phyloP scores from a whole-genome alignment of 140 eudicot species.

The Cichorium intybus region DNA sequence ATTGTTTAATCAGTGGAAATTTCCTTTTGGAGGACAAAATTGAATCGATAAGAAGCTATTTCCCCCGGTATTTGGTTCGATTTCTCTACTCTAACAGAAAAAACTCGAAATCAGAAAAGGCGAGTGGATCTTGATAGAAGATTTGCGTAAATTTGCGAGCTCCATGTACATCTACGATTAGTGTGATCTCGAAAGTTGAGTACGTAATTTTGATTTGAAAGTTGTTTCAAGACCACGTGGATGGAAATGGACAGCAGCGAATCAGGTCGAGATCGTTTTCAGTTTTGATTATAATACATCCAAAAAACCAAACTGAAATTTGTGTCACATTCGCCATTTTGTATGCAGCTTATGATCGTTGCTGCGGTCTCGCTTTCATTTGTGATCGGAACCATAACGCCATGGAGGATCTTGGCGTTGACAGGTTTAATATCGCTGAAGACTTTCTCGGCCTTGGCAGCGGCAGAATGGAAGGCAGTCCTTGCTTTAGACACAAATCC shows the following conservation, averaged over 20 bases:
- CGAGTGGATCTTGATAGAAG: conserved; percentile 21
- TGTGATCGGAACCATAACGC: too few relatives aligned
- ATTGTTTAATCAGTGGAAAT: conserved; percentile 2
- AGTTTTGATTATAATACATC: too few relatives aligned
- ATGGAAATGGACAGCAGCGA: neutral
- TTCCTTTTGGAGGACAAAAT: neutral
- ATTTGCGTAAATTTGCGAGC: conserved; percentile 21
- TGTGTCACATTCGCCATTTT: too few relatives aligned
- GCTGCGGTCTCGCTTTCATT: too few relatives aligned
- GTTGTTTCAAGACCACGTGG: neutral
- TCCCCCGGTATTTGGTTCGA: neutral
- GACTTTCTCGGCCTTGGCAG: too few relatives aligned
- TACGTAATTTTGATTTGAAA: conserved; percentile 1
- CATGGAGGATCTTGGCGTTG: too few relatives aligned
- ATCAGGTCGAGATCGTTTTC: too few relatives aligned
- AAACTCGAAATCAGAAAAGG: neutral
- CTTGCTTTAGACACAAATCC: too few relatives aligned
- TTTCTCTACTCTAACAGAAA: neutral
- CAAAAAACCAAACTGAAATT: too few relatives aligned
- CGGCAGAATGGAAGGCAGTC: too few relatives aligned
- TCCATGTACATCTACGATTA: conserved; percentile 14
- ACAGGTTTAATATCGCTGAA: too few relatives aligned
- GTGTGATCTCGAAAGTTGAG: conserved; percentile 1
- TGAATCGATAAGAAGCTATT: neutral
- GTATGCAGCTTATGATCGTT: too few relatives aligned